phyloP scores from a whole-genome alignment of 2,329 filamentous ascomycete genomes.

The Cordyceps javanica region DNA sequence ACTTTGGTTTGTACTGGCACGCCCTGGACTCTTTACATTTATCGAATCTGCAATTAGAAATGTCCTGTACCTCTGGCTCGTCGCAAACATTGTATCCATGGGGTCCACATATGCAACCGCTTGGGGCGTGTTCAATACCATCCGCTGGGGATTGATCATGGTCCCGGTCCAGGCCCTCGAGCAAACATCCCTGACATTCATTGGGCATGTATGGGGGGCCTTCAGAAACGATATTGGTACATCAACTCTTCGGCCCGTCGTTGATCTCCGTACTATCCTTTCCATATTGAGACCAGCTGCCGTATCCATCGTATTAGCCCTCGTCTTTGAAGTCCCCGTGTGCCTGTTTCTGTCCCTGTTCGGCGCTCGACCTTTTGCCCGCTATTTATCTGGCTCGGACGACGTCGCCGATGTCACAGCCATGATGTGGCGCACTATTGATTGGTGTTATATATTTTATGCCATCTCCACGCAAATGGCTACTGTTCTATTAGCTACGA shows the following conservation, averaged over 20 bases:
- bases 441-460: conserved; percentile 67
- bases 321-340: conserved; percentile 55
- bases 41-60: conserved; percentile 62
- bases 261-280: conserved; percentile 18
- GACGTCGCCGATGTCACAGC: conserved; percentile 54
- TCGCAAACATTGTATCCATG: conserved; percentile 57
- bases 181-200: conserved; percentile 56
- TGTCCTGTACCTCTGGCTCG: conserved; percentile 64
- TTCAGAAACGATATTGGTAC: conserved; percentile 31
- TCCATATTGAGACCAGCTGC: conserved; percentile 47
- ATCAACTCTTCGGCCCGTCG: conserved; percentile 15
- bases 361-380: conserved; percentile 55
- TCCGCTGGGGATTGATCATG: conserved; percentile 70
- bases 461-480: conserved; percentile 60
- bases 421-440: conserved; percentile 58
- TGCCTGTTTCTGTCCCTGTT: conserved; percentile 56
- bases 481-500: conserved; percentile 56
- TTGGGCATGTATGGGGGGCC: conserved; percentile 60
- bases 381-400: conserved; percentile 52
- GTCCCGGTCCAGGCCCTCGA: conserved; percentile 64
- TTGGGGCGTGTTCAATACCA: conserved; percentile 69
- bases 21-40: conserved; percentile 55
- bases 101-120: conserved; percentile 62
- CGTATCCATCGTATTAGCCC: conserved; percentile 44
- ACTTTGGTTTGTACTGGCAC: conserved; percentile 44